Evolutionary conservation across 1,284 basidiomycete genomes (phyloP).

Genomic region (Cutaneotrichosporon spelunceum): DNA sequence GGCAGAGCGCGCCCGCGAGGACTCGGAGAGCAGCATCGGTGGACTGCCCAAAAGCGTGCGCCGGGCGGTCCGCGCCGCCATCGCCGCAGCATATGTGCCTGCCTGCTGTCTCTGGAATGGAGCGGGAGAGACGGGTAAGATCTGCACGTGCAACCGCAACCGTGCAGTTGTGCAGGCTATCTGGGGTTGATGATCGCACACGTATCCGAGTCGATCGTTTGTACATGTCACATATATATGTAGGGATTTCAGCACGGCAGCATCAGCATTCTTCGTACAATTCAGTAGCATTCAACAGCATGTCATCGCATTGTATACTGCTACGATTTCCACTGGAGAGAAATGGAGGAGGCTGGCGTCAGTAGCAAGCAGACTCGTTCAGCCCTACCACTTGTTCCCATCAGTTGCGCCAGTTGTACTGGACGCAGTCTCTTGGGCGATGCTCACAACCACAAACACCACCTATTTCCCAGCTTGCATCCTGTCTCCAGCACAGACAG

Average conservation of each 20-base stretch:
- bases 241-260: not conserved
- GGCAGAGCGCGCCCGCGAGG: slow-evolving; percentile 37
- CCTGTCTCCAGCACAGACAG: no score
- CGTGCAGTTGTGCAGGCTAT: not conserved
- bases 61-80: slow-evolving; percentile 47
- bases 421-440: no score
- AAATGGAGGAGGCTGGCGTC: no score
- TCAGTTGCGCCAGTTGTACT: no score
- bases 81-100: slow-evolving; percentile 24
- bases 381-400: not conserved
- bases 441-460: no score
- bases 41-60: slow-evolving; percentile 42
- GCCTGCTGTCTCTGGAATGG: slow-evolving; percentile 7
- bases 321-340: no score
- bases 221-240: not conserved
- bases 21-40: slow-evolving; percentile 36
- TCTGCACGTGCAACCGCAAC: slow-evolving; percentile 1
- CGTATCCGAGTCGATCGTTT: not conserved
- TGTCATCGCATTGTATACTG: no score
- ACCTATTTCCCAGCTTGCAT: no score
- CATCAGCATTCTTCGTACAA: not conserved
- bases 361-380: not conserved
- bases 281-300: no score
- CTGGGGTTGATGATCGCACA: not conserved
- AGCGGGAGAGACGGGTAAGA: slow-evolving; percentile 1